A percentile compares a stretch with the other conserved stretches of the same genome.
Conservation (phyloP, 2,329 filamentous ascomycete species). For the Aspergillus unguis region DNA sequence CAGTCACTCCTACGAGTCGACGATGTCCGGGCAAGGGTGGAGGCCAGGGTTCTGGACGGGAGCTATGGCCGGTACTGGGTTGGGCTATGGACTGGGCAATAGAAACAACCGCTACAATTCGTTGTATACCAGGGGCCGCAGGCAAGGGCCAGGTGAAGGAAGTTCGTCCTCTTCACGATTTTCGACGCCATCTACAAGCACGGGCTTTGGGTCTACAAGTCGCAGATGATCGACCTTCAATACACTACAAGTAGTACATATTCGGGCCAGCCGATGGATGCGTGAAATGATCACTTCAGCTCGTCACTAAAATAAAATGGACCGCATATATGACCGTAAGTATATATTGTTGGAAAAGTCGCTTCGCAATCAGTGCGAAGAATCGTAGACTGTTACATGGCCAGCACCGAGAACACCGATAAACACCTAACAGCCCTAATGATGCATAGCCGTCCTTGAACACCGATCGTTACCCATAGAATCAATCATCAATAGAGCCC, state of each 20-base stretch:
- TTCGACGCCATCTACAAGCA: conserved; percentile 35
- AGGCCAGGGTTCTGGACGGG: conserved; percentile 49
- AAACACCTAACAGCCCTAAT: conserved; percentile 7
- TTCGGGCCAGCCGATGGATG: neutral
- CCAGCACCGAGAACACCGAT: conserved; percentile 7
- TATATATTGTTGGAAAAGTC: too few species aligned
- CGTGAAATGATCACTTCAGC: neutral
- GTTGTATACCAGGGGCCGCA: conserved; percentile 16
- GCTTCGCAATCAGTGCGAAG: too few species aligned
- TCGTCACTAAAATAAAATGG: neutral
- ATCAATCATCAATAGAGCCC: conserved; percentile 37
- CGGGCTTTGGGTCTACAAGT: conserved; percentile 47
- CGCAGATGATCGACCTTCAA: conserved; percentile 28
- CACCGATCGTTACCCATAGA: conserved; percentile 7
- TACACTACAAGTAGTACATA: neutral
- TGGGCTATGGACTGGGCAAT: conserved; percentile 42
- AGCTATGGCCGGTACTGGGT: conserved; percentile 39
- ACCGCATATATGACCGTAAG: too few species aligned
- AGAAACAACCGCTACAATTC: conserved; percentile 19
- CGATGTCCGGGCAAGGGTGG: conserved; percentile 32
- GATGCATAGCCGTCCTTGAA: conserved; percentile 2
- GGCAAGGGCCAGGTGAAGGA: conserved; percentile 31
- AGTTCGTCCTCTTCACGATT: conserved; percentile 34
- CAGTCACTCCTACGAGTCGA: neutral
- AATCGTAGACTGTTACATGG: neutral